Evolutionary conservation across 768 basidiomycete genomes (phyloP).

Genomic region (Mycena polygramma): DNA sequence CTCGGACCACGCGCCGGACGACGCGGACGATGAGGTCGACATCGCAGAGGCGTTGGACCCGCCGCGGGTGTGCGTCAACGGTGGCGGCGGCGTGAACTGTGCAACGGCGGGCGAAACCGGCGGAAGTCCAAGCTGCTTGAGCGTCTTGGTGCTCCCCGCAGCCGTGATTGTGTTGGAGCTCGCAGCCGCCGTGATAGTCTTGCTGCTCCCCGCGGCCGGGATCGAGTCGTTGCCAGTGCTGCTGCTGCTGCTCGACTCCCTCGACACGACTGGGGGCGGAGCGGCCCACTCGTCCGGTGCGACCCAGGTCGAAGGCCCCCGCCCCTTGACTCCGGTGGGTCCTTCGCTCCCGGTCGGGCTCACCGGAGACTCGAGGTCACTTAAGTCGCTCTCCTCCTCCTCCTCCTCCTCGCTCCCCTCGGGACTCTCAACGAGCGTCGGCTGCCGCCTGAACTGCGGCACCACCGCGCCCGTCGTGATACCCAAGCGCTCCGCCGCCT

Average conservation of each 20-base stretch:
- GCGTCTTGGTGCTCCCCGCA: conserved; percentile 21
- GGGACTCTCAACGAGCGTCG: conserved; percentile 25
- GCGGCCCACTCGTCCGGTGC: conserved; percentile 36
- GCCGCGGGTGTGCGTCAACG: conserved; percentile 29
- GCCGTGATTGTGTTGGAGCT: conserved; percentile 29
- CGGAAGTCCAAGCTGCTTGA: conserved; percentile 18
- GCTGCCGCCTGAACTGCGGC: conserved; percentile 12
- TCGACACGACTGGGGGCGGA: conserved; percentile 12
- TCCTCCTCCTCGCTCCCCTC: conserved; percentile 36
- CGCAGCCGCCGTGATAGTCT: conserved; percentile 30
- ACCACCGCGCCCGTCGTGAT: conserved; percentile 25
- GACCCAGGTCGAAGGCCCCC: conserved; percentile 31
- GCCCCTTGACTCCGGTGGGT: conserved; percentile 3
- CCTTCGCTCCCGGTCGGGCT: neutral
- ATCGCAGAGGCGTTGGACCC: conserved; percentile 24
- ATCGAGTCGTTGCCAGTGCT: neutral
- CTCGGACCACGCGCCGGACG: conserved; percentile 26
- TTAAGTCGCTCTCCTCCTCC: neutral
- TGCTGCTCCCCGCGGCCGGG: conserved; percentile 13
- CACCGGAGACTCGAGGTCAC: neutral
- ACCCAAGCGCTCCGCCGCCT: conserved; percentile 36
- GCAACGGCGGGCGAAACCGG: neutral
- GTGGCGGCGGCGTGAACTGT: neutral
- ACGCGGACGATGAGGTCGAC: conserved; percentile 22
- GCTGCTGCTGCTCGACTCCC: conserved; percentile 4